Evolutionary conservation across 1,284 basidiomycete genomes (phyloP), one percentile per base, ranked within the genome.

Genomic region (Exobasidium cylindrosporum): DNA sequence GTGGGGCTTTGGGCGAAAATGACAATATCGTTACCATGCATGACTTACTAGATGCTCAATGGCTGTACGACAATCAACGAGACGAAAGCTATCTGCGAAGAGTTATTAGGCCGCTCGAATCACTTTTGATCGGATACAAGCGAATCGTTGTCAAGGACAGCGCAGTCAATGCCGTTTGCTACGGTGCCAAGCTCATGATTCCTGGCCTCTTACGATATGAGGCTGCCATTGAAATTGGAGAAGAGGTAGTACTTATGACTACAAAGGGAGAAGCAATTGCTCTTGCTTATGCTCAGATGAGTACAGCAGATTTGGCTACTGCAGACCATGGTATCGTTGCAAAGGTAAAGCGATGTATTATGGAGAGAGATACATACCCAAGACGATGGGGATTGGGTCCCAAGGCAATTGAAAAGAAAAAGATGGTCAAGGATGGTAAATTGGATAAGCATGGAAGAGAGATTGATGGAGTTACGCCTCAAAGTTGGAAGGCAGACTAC

Each of bases 21-120:
- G 96, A 98, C 81, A 92, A 93, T 77, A 95, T 98, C 76, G 96
- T 98, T 63, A 96, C 96, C 32, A 99, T 99, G 96, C 96, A 99
- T 83, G 96, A 99, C 81, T 94, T 99, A 32, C 83, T 99, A 82
- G 96, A 99, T 81, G 96, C 96, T 10, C 96, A 98, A 79, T 99
- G 95, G 94, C 83, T 90, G 77, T 98, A 96, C 81, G 96, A 99
- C 82, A 97, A 96, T 81, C 97, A 91, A n/a, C 86, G 95, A 55
- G 96, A 99, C 82, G 94, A 99, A 82, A 88, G 93, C 1, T 99
- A 98, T 83, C 87, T 99, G 44, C 91, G 96, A 64, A 88, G 95
- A 64, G 93, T 90, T 63, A 92, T 98, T 74, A 88, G 91, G 65
- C 96, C 96, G 5, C 84, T 99, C 68, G 96, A 99, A 83, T 91